Percentiles rank a stretch among this genome's conserved stretches.
phyloP scores from a whole-genome alignment of 257 asterid genomes.

The Capsicum baccatum region DNA sequence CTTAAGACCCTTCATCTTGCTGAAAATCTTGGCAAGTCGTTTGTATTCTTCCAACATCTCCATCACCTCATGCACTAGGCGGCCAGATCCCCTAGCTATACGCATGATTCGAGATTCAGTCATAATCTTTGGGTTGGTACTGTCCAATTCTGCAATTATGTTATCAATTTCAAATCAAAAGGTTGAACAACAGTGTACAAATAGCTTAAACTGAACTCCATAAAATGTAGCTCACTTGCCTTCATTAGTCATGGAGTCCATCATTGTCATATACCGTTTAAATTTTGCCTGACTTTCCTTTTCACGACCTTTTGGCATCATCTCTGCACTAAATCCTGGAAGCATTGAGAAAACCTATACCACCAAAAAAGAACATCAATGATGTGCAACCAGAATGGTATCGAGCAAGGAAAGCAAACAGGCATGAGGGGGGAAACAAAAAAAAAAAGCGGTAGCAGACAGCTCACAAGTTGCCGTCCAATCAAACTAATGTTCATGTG shows the following conservation, averaged over 20 bases:
- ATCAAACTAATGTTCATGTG: neutral
- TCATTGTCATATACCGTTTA: constrained; percentile 93
- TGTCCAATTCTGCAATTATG: constrained; percentile 75
- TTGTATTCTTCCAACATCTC: constrained; percentile 97
- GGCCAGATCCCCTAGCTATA: constrained; percentile 92
- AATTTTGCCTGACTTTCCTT: constrained; percentile 89
- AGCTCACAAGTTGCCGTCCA: neutral
- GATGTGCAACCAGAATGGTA: neutral
- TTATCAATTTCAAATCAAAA: neutral
- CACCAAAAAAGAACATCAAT: constrained; percentile 22
- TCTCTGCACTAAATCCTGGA: constrained; percentile 92
- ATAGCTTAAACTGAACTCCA: neutral
- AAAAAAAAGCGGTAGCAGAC: neutral
- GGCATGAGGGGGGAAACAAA: neutral
- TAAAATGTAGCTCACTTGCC: constrained; percentile 46
- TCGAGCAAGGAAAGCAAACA: neutral
- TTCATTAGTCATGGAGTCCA: constrained; percentile 98
- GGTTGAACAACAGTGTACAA: neutral
- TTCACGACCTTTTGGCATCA: constrained; percentile 95
- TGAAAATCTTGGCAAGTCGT: constrained; percentile 84
- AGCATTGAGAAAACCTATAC: constrained; percentile 91
- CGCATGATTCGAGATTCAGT: constrained; percentile 82
- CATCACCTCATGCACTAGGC: constrained; percentile 76
- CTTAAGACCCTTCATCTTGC: constrained; percentile 98
- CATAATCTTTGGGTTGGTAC: constrained; percentile 83